Evolutionary conservation across 345 rosid species (phyloP), one percentile per base, ranked within the genome.

Genomic region (Turnera subulata): DNA sequence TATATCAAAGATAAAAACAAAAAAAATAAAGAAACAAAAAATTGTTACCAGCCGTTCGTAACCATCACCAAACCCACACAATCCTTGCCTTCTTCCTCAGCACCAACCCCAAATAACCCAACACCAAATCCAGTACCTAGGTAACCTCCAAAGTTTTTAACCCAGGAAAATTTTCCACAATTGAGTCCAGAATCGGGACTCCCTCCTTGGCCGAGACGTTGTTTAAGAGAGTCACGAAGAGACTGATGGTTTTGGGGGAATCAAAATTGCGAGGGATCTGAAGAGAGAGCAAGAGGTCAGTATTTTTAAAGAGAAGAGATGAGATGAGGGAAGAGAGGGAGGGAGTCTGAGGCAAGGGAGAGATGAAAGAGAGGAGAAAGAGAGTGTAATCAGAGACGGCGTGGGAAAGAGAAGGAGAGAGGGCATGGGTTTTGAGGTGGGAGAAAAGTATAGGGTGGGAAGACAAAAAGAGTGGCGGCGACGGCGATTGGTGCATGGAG

Each of bases 71-170:
- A 76, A 58, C 74, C 55, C 35, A 73, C 73, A 17, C 26, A 80
- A 62, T 77, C 82, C 26, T 64, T 75, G 5, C 82, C 77, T 68
- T 64, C 42, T 65, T 76, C 1, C 58, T 18, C 12, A 69, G 71
- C 29, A 86, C 45, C 53, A 80, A 55, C 49, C 73, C 66, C 37
- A 86, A 72, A 67, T 88, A 81, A 56, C 59, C 65, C 5, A 91
- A 95, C 66, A 89, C 66, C 62, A 89, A 59, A 61, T 86, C 91
- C 40, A 89, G 79, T 73, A 89, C 49, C 68, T 86, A 89, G 11
- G 91, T 78, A 25, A 86, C 97, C 52, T 84, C 96, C 12, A 73
- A 59, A 33, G 55, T 63, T n/a, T 29, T 61, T 35, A 80, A 29
- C 18, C 50, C 58, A 1, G 70, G 44, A n/a, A 71, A 65, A 70